phyloP scores from a whole-genome alignment of 2,329 filamentous ascomycete genomes.

The Calonectria ilicicola region DNA sequence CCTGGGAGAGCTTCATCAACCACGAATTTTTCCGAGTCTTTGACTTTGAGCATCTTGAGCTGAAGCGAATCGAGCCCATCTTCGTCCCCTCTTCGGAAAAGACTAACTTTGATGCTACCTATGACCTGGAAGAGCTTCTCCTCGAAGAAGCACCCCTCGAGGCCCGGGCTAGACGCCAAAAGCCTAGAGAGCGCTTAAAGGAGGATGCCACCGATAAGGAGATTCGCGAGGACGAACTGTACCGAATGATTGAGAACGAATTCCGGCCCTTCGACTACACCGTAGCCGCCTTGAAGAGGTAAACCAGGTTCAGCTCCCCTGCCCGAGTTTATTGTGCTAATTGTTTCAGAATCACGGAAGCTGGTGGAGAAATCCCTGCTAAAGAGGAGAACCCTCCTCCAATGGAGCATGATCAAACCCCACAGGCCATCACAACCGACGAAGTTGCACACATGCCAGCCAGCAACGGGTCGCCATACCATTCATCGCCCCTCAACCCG shows the following conservation, averaged over 20 bases:
- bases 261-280: slow-evolving; percentile 98
- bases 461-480: slow-evolving; percentile 38
- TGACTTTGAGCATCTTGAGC: slow-evolving; percentile 86
- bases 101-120: slow-evolving; percentile 98
- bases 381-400: slow-evolving; percentile 24
- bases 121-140: slow-evolving; percentile 93
- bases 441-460: slow-evolving; percentile 57
- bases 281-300: slow-evolving; percentile 81
- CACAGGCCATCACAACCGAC: slow-evolving; percentile 66
- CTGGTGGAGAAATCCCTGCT: slow-evolving; percentile 22
- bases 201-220: slow-evolving; percentile 96
- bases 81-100: slow-evolving; percentile 96
- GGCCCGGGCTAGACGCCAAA: slow-evolving; percentile 90
- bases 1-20: slow-evolving; percentile 86
- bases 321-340: slow-evolving; percentile 29
- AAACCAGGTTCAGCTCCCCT: slow-evolving; percentile 45
- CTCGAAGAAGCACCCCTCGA: slow-evolving; percentile 96
- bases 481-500: slow-evolving; percentile 40
- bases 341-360: slow-evolving; percentile 53
- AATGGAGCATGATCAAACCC: slow-evolving; percentile 35
- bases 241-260: slow-evolving; percentile 92
- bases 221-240: slow-evolving; percentile 92
- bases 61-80: slow-evolving; percentile 89
- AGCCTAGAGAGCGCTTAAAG: slow-evolving; percentile 90
- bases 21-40: slow-evolving; percentile 91